Evolutionary conservation across 176 grass and related monocot genomes (phyloP), one percentile per base, ranked within the genome.

Genomic region (maize (Zea mays)): DNA sequence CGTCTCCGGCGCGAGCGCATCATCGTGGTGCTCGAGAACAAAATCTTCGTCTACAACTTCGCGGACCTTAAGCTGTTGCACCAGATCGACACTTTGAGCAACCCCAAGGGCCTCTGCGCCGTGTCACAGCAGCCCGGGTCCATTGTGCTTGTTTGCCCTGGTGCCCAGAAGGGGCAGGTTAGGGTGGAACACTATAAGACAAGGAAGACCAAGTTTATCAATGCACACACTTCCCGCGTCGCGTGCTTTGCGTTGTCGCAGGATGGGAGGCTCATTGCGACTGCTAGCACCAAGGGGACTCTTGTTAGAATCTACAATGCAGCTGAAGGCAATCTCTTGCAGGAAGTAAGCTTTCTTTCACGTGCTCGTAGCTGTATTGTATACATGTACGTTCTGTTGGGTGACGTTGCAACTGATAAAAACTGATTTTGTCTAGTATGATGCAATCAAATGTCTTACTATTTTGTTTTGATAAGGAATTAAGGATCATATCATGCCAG

Each of bases 21-120:
- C 57, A 67, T 99, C 3, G 96, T 99, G 1, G 90, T 92, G 0
- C 90, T 99, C 7, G 96, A 99, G 65, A 83, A 89, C 79, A 99
- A 99, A 54, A 88, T 99, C 13, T 99, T 96, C 58, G 92, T 99
- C 6, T 99, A 99, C 84, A 99, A 99, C 55, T 99, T 99, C 2
- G 81, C 92, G 0, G 92, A 99, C 83, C 86, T 99, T 1, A 99
- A 99, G 84, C 90, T 99, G 3, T 85, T 99, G 33, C 89, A 99
- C 76, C 90, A 99, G 81, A 96, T 99, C 16, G 96, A 99, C 81
- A 99, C 96, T 2, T 86, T 89, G 8, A 86, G 92, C 5, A 99
- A 99, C 60, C 96, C 88, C 0, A 90, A 81, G 70, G 96, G 96
- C 27, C 79, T 99, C 21, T 99, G 96, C 14, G 86, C 86, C 0